Percentiles rank a stretch among this genome's conserved stretches.
These are phyloP conservation scores for Triticum urartu DNA, from an alignment of 176 grass and related monocot genomes.

Conservation along the genomic window DNA sequence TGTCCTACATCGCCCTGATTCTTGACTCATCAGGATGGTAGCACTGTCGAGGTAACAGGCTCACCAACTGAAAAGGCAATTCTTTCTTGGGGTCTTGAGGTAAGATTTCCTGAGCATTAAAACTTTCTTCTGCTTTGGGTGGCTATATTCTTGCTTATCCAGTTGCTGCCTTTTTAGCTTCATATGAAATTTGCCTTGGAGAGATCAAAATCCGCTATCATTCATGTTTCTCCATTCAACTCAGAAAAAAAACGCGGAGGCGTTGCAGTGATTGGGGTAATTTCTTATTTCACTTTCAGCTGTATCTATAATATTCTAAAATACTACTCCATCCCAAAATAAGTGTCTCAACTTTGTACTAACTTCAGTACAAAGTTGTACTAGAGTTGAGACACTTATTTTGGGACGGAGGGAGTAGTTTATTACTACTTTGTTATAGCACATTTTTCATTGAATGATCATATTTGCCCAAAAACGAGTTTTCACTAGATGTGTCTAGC, in stretches of 20 bases:
- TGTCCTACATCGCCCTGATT: constrained; percentile 7
- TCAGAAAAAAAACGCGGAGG: constrained; percentile 86
- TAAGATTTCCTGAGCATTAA: constrained; percentile 35
- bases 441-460: constrained; percentile 8
- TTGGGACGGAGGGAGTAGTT: background rate
- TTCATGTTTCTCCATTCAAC: constrained; percentile 87
- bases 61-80: constrained; percentile 97
- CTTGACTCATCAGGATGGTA: constrained; percentile 54
- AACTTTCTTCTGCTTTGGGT: background rate
- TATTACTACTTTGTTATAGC: constrained; percentile 1
- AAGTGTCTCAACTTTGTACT: too few relatives aligned
- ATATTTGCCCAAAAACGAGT: background rate
- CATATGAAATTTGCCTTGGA: constrained; percentile 68
- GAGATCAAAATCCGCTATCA: constrained; percentile 69
- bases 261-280: constrained; percentile 72
- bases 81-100: constrained; percentile 81
- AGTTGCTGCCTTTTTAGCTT: constrained; percentile 55
- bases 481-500: background rate
- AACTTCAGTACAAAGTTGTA: too few relatives aligned
- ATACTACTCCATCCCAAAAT: too few relatives aligned
- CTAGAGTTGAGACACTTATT: too few relatives aligned
- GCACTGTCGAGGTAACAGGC: constrained; percentile 58
- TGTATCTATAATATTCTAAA: background rate
- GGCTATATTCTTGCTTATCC: constrained; percentile 39
- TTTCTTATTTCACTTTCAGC: constrained; percentile 6